Evolutionary conservation across 805 yeast genomes (phyloP), one percentile per base, ranked within the genome.

Genomic region (Lipomyces japonicus): DNA sequence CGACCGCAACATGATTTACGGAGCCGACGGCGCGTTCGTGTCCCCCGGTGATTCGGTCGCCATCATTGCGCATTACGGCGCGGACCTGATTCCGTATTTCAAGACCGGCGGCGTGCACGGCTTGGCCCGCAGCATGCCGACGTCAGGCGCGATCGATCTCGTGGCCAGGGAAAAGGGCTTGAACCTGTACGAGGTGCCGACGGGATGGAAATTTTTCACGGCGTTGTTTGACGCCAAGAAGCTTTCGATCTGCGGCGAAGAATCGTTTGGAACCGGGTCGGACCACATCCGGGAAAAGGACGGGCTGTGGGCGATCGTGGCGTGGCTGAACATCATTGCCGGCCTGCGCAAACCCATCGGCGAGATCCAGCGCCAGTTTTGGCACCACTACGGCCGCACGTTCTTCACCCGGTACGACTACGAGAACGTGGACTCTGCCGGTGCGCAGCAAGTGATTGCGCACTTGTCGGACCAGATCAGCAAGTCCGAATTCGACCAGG

Each of bases 21-120:
- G 98, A 53, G 88, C 87, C 36, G 84, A 84, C 41, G 42, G 42
- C 18, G 79, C 97, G 2, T 91, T 91, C 69, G 97, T 91, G 12
- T 89, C 97, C 1, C 98, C 98, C 6, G 97, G 98, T 66, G 98
- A 91, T 69, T 86, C 95, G 3, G 97, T 91, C 30, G 97, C 98
- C 38, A 91, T 91, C 60, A 91, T 91, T 66, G 90, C 97, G 16
- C 97, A 93, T 71, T 86, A 91, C 64, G 93, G 96, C 14, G 69
- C 73, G n/a, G 79, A 77, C 59, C 70, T 74, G 48, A 91, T 91
- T 61, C 98, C 98, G n/a, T 93, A 90, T 71, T 91, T 93, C 74
- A 74, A 77, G 59, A 79, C 82, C 60, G 79, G 80, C 53, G 97
- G 97, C 43, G 84, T 90, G 38, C 76, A 86, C 62, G 98, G 98